Evolutionary conservation across 2,329 filamentous ascomycete genomes (phyloP), one percentile per base, ranked within the genome.

Genomic region (Colletotrichum limetticola): DNA sequence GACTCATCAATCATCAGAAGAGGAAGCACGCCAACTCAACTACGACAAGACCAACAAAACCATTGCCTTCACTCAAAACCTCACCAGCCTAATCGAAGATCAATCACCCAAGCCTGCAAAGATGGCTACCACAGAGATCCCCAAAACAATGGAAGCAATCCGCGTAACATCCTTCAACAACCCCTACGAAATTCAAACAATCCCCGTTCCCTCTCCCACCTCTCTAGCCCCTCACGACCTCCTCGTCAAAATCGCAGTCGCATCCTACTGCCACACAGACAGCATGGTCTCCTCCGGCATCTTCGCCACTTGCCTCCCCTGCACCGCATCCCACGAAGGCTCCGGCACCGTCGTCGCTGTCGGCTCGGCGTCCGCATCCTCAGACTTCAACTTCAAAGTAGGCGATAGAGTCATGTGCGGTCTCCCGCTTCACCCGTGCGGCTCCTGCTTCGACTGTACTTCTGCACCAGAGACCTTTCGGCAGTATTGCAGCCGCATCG

Each of bases 231-330:
- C 86, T 0, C 76, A 87, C 75, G 90, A 91, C 74, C 81, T 92
- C n/a, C 85, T 91, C 46, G 83, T 92, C 76, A 90, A 89, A 78
- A 83, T 90, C 64, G 89, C 88, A 67, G 88, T 89, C 19, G 89
- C 88, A 11, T 90, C 88, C 1, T 86, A 91, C 77, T 92, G 90
- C 81, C 90, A 92, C 81, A 91, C 90, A 1, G 90, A 92, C 80
- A 79, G 80, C 73, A 89, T 91, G 87, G 88, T 91, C 4, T 76
- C 77, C 7, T 76, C 82, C 2, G 90, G 90, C 60, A 79, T 84
- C 58, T 87, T 91, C 78, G 79, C 78, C 7, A 83, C 84, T 0
- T 68, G 78, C 3, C 82, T 91, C 1, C 89, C 90, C 0, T 83
- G 84, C 69, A 90, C 85, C 9, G 87, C 83, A 7, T 91, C 87